Evolutionary conservation across 192 early-diverging fungal species (phyloP).

Genomic region (Rhizoclosmatium sp.): DNA sequence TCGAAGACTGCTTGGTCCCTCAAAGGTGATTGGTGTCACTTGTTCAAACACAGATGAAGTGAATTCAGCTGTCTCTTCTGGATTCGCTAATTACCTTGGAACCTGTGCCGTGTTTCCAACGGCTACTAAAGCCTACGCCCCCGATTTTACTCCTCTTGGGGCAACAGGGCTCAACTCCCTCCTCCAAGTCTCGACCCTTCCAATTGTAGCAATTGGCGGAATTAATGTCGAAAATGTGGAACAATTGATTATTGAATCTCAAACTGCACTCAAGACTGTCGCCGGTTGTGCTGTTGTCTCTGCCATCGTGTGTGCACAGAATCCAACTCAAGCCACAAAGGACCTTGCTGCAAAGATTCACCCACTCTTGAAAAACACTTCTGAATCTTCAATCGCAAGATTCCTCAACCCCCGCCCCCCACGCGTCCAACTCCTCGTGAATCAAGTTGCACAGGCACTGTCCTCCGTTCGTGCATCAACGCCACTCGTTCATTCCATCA

Average conservation of each 20-base stretch:
- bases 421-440: conserved; percentile 37
- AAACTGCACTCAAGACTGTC: conserved; percentile 44
- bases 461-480: conserved; percentile 48
- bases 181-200: conserved; percentile 32
- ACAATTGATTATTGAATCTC: conserved; percentile 54
- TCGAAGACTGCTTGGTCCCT: conserved; percentile 69
- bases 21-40: conserved; percentile 87
- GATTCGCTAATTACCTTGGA: conserved; percentile 84
- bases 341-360: conserved; percentile 1
- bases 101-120: conserved; percentile 80
- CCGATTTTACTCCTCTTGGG: conserved; percentile 4
- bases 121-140: neutral
- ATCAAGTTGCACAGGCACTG: conserved; percentile 50
- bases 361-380: neutral
- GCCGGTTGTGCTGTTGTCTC: conserved; percentile 83
- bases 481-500: conserved; percentile 84
- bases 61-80: conserved; percentile 64
- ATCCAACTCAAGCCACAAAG: conserved; percentile 61
- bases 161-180: neutral
- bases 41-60: conserved; percentile 66
- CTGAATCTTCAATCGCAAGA: neutral
- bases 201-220: conserved; percentile 84
- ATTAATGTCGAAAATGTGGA: conserved; percentile 72
- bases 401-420: conserved; percentile 8
- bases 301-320: conserved; percentile 72